phyloP scores from a whole-genome alignment of 805 yeast species.

The Candida rishiriensis region DNA sequence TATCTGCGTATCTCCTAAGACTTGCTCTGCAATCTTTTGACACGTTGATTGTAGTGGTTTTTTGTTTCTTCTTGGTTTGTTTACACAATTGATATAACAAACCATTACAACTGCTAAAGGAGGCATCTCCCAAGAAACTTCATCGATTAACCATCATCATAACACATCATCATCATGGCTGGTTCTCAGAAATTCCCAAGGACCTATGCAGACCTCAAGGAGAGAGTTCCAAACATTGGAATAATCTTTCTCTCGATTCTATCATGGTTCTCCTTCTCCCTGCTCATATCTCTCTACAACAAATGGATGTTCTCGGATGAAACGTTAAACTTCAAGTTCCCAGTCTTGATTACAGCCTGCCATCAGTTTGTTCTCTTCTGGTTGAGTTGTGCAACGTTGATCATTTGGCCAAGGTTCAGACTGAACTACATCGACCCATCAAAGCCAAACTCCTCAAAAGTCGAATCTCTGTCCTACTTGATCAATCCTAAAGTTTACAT shows the following conservation, averaged over 20 bases:
- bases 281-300: slow-evolving; percentile 69
- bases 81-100: no score
- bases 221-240: slow-evolving; percentile 21
- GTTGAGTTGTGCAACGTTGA: slow-evolving; percentile 43
- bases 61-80: no score
- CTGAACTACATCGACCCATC: slow-evolving; percentile 29
- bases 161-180: not conserved
- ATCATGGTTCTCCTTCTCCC: slow-evolving; percentile 61
- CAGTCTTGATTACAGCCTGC: slow-evolving; percentile 71
- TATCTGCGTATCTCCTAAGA: no score
- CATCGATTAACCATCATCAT: no score
- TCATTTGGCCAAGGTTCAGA: slow-evolving; percentile 41
- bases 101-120: no score
- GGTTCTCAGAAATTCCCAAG: slow-evolving; percentile 13
- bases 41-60: no score
- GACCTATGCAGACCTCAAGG: slow-evolving; percentile 19
- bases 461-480: slow-evolving; percentile 14
- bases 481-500: slow-evolving; percentile 37
- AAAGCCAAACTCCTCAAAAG: slow-evolving; percentile 1
- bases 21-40: no score
- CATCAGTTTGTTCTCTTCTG: slow-evolving; percentile 69
- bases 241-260: slow-evolving; percentile 18
- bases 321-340: slow-evolving; percentile 70
- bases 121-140: no score
- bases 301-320: slow-evolving; percentile 88